Evolutionary conservation across 352 stramenopile genomes (phyloP).

Genomic region (Globisporangium polare): DNA sequence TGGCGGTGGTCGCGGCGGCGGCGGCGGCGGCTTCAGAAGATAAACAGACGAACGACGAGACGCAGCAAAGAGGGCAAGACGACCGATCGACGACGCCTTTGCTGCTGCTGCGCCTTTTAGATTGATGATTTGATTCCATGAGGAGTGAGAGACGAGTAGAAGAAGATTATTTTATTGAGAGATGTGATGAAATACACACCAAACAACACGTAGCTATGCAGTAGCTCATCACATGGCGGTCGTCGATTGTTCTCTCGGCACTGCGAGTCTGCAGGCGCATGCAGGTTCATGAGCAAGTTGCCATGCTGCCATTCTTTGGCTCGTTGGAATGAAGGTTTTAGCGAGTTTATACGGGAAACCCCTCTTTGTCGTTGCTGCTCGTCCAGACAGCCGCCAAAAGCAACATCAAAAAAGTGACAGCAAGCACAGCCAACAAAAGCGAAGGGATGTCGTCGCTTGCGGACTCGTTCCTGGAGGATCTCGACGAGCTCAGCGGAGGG

Average conservation of each 20-base stretch:
- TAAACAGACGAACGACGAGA: background rate
- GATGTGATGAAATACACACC: background rate
- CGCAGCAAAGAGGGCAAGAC: background rate
- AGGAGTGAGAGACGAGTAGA: constrained; percentile 2
- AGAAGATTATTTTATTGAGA: constrained; percentile 1
- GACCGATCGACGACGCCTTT: background rate
- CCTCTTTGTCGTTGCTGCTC: too few species aligned
- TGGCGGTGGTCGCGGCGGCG: constrained; percentile 10
- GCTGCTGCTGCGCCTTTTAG: background rate
- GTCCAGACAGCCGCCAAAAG: too few species aligned
- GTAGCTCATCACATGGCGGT: too few species aligned
- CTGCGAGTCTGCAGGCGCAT: too few species aligned
- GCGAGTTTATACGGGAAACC: too few species aligned
- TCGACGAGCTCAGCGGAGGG: constrained; percentile 83
- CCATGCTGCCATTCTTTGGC: too few species aligned
- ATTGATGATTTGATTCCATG: constrained; percentile 3
- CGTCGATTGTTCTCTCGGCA: too few species aligned
- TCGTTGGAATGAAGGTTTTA: too few species aligned
- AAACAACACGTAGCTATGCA: background rate
- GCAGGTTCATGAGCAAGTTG: too few species aligned
- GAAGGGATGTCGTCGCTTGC: constrained; percentile 77
- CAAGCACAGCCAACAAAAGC: too few species aligned
- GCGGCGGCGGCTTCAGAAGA: constrained; percentile 7
- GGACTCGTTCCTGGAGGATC: constrained; percentile 87
- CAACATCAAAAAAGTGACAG: too few species aligned